Percentiles rank a stretch among this genome's conserved stretches.
These are phyloP conservation scores for Phaeoacremonium minimum DNA, from an alignment of 2,329 filamentous ascomycete genomes.

Conservation along the genomic window DNA sequence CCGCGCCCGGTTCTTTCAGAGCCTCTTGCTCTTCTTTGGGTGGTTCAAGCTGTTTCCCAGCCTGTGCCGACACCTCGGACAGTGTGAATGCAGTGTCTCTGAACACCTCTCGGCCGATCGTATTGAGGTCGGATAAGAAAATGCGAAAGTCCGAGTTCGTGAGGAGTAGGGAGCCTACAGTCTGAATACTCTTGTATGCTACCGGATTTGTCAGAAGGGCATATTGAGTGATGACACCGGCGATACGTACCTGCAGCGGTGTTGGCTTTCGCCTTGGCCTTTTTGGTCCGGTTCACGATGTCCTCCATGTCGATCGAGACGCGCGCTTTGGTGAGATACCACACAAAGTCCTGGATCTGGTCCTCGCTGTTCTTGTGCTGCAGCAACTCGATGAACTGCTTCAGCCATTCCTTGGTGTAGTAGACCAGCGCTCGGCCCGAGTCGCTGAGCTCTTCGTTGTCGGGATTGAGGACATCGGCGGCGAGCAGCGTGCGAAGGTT, in stretches of 20 bases:
- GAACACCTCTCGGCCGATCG: constrained; percentile 79
- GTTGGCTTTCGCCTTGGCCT: constrained; percentile 65
- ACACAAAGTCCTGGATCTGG: constrained; percentile 88
- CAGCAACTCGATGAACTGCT: constrained; percentile 76
- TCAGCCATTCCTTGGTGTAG: constrained; percentile 68
- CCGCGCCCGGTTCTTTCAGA: constrained; percentile 44
- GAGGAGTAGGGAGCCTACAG: constrained; percentile 77
- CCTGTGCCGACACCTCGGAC: constrained; percentile 69
- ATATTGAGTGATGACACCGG: constrained; percentile 2
- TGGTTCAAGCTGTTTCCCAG: constrained; percentile 69
- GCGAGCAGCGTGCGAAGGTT: constrained; percentile 77
- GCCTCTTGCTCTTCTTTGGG: constrained; percentile 54
- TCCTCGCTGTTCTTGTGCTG: constrained; percentile 78
- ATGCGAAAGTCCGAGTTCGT: constrained; percentile 88
- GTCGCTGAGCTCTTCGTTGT: constrained; percentile 69
- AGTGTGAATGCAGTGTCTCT: constrained; percentile 79
- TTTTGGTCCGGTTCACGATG: constrained; percentile 54
- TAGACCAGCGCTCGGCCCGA: constrained; percentile 71
- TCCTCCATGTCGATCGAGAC: constrained; percentile 64
- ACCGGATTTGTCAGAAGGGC: constrained; percentile 13
- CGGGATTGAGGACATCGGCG: constrained; percentile 72
- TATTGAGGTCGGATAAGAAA: constrained; percentile 75
- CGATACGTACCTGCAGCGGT: constrained; percentile 57
- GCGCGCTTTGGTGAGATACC: constrained; percentile 74
- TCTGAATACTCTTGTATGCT: constrained; percentile 80